These are phyloP conservation scores for Mycena galericulata DNA, from an alignment of 768 basidiomycete species.

Conservation along the genomic window DNA sequence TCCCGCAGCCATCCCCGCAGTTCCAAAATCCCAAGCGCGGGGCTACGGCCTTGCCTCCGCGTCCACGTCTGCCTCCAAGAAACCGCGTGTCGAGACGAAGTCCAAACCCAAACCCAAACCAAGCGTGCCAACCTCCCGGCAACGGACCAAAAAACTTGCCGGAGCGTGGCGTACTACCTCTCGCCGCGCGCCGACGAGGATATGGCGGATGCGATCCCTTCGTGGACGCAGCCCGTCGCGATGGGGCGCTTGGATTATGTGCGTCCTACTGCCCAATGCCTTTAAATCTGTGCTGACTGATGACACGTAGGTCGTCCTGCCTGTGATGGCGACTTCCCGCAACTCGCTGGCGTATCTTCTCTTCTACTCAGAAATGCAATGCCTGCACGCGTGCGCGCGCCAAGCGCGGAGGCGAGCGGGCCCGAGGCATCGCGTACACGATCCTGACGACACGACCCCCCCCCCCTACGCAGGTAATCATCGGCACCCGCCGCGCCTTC, in stretches of 20 bases:
- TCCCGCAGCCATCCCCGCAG: conserved; percentile 43
- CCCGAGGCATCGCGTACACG: conserved; percentile 66
- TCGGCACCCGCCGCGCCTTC: conserved; percentile 78
- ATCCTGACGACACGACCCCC: conserved; percentile 57
- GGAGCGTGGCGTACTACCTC: conserved; percentile 78
- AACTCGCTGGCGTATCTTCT: conserved; percentile 36
- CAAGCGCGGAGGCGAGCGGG: conserved; percentile 63
- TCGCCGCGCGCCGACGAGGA: conserved; percentile 63
- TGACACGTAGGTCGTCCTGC: conserved; percentile 75
- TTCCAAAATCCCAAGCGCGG: conserved; percentile 46
- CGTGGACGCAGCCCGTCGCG: conserved; percentile 79
- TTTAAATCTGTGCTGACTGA: conserved; percentile 27
- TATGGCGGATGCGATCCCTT: conserved; percentile 81
- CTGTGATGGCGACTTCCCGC: conserved; percentile 85
- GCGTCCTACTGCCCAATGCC: conserved; percentile 25
- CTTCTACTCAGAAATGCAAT: conserved; percentile 81
- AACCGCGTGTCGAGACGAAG: conserved; percentile 51
- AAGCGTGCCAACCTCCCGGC: conserved; percentile 51
- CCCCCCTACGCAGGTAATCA: conserved; percentile 66
- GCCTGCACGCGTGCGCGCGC: conserved; percentile 80
- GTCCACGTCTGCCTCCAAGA: conserved; percentile 46
- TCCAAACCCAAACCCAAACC: conserved; percentile 57
- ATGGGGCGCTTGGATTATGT: conserved; percentile 90
- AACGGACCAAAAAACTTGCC: conserved; percentile 57
- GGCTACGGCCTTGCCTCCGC: conserved; percentile 38